These are phyloP conservation scores for Aspergillus homomorphus DNA, from an alignment of 495 filamentous ascomycete genomes.

Conservation along the genomic window DNA sequence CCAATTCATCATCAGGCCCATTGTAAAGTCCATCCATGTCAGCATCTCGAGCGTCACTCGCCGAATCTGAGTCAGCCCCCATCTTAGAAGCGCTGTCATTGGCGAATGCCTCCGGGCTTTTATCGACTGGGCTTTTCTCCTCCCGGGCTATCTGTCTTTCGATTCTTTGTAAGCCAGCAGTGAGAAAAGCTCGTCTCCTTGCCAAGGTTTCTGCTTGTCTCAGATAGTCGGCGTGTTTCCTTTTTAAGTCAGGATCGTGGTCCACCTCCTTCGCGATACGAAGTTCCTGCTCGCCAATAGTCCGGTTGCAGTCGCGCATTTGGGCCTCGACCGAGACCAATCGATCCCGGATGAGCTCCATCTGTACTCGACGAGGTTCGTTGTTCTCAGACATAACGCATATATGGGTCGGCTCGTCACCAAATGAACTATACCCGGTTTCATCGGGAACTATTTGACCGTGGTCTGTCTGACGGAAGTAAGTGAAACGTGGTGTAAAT, in stretches of 20 bases:
- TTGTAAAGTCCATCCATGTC: slow-evolving; percentile 42
- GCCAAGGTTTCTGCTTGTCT: slow-evolving; percentile 67
- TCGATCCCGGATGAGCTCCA: slow-evolving; percentile 75
- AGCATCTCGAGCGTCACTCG: slow-evolving; percentile 37
- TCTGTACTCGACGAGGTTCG: slow-evolving; percentile 86
- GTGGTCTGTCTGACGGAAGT: slow-evolving; percentile 97
- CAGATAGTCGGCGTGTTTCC: slow-evolving; percentile 64
- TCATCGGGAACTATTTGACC: slow-evolving; percentile 64
- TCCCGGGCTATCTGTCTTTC: slow-evolving; percentile 49
- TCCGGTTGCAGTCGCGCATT: slow-evolving; percentile 64
- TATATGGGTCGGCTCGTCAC: slow-evolving; percentile 84
- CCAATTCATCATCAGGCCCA: slow-evolving; percentile 57
- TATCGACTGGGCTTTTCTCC: slow-evolving; percentile 26
- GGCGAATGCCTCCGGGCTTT: slow-evolving; percentile 35
- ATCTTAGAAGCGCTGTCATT: slow-evolving; percentile 46
- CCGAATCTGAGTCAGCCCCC: slow-evolving; percentile 46
- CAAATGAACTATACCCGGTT: slow-evolving; percentile 77
- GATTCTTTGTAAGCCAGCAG: slow-evolving; percentile 68
- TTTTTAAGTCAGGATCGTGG: slow-evolving; percentile 48
- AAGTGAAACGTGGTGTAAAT: slow-evolving; percentile 90
- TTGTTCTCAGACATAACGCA: slow-evolving; percentile 95
- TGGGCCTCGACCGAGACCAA: slow-evolving; percentile 75
- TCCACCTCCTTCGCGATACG: slow-evolving; percentile 55
- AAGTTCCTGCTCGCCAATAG: slow-evolving; percentile 63
- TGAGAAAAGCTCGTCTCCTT: slow-evolving; percentile 74